Evolutionary conservation across 73 alveolate species (phyloP), one percentile per base, ranked within the genome.

Genomic region (Paramecium sonneborni): DNA sequence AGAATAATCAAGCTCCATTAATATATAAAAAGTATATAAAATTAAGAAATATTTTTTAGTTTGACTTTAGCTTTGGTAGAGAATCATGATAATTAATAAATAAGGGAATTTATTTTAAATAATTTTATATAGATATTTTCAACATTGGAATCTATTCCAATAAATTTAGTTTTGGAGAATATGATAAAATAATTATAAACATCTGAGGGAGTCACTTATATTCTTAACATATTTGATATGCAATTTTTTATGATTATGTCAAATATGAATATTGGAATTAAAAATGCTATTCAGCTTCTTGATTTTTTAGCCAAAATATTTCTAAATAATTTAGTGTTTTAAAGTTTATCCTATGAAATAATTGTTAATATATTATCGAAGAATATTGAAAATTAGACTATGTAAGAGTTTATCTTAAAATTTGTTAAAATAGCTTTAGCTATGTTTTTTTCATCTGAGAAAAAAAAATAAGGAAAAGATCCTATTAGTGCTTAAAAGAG

Each of bases 1-100:
- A 98, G 95, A 97, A 96, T 93, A 89, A 97, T 20, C 96, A 93
- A 72, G 99, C 99, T 7, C 99, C 99, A 9, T 90, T 96, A 21
- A 85, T 96, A 21, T 98, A 95, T 85, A 97, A 96, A 34, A 62
- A 58, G 72, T 55, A 15, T 24, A n/a, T 85, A 26, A 85, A 85
- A 14, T 35, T 4, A 15, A 52, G 1, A 85, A n/a, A 46, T 21
- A 26, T 30, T 23, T 30, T 56, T 56, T 91, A 93, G 98, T 14
- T 92, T 98, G 67, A 96, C 98, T 7, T 97, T 98, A 92, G 92
- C 97, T 43, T 93, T 98, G 57, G 96, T 98, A 15, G 99, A 98
- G 79, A 95, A 97, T 92, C 99, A 98, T 84, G 93, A 94, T 62
- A 98, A 98, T 95, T 76, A 95, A 24, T 79, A 92, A 23, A 92